Evolutionary conservation across 805 yeast species (phyloP), one percentile per base, ranked within the genome.

Genomic region (Metschnikowia amazonensis): DNA sequence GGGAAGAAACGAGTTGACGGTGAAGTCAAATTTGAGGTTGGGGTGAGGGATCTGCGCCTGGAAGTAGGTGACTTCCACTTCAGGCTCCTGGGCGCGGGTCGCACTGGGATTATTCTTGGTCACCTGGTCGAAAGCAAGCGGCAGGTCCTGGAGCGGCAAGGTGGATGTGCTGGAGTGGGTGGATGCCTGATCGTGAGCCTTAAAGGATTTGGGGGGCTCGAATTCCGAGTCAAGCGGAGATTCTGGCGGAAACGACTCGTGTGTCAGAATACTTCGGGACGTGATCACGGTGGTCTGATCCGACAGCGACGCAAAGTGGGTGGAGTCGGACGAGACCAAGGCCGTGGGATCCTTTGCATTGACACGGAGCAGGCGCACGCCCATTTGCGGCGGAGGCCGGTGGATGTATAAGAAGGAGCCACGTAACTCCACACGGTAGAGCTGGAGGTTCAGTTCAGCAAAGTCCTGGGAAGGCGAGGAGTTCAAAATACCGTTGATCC

Each of bases 391-490:
- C 23, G 58, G 58, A 17, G 58, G 53, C 4, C 55, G 51, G 67
- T 77, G 86, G 14, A 89, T 62, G 44, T 73, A 70, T 43, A 89
- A 64, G 35, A 72, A 69, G 1, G 89, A 79, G 16, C 96, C 96
- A 55, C 75, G 79, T 46, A 89, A 66, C 56, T 56, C 58, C 21
- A 51, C 52, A 21, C 58, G 56, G 42, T 47, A 55, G 32, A 53
- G 44, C 33, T 48, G 51, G 23, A 55, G 52, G 24, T 42, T 34
- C 29, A 45, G 36, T 31, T 56, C 62, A 49, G 55, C 36, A 31
- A 64, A 60, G 36, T 66, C 70, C 34, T 51, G 57, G 21, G 60
- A 60, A 4, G 67, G 61, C 41, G 62, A 52, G 29, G 69, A 59
- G 54, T 64, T 69, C 25, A 66, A 47, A 10, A 67, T 62, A 5